Percentiles rank a stretch among this genome's conserved stretches.
Conservation (phyloP, 441 rosid genomes). For the Gossypium davidsonii region DNA sequence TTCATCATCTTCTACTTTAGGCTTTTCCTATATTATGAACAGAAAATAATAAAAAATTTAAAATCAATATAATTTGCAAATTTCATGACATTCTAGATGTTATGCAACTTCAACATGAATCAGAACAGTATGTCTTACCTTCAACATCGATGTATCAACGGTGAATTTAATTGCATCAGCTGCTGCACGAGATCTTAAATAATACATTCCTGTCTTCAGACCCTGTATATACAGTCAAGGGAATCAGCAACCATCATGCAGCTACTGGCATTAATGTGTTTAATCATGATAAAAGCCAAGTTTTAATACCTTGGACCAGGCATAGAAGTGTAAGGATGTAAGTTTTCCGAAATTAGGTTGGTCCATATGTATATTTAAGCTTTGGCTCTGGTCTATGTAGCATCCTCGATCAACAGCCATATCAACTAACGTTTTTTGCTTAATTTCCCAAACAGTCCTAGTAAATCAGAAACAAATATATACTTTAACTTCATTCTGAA, state of each 20-base stretch:
- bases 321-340: slow-evolving; percentile 72
- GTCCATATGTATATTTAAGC: slow-evolving; percentile 86
- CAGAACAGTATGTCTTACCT: slow-evolving; percentile 27
- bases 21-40: slow-evolving; percentile 31
- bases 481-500: not conserved
- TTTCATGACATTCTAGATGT: not conserved
- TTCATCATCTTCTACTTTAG: slow-evolving; percentile 30
- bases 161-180: slow-evolving; percentile 96
- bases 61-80: not conserved
- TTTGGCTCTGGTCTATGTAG: slow-evolving; percentile 88
- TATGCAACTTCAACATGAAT: not conserved
- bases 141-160: slow-evolving; percentile 59
- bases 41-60: not conserved
- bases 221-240: slow-evolving; percentile 35
- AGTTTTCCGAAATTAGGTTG: slow-evolving; percentile 76
- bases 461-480: not conserved
- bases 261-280: not conserved
- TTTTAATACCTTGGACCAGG: slow-evolving; percentile 71
- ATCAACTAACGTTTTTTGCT: slow-evolving; percentile 78
- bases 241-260: not conserved
- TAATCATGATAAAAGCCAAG: not conserved
- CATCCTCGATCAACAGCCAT: slow-evolving; percentile 92
- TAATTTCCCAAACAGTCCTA: slow-evolving; percentile 97
- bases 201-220: slow-evolving; percentile 86
- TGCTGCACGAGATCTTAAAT: slow-evolving; percentile 77